Evolutionary conservation across 441 rosid species (phyloP).

Genomic region (Syzygium malaccense): DNA sequence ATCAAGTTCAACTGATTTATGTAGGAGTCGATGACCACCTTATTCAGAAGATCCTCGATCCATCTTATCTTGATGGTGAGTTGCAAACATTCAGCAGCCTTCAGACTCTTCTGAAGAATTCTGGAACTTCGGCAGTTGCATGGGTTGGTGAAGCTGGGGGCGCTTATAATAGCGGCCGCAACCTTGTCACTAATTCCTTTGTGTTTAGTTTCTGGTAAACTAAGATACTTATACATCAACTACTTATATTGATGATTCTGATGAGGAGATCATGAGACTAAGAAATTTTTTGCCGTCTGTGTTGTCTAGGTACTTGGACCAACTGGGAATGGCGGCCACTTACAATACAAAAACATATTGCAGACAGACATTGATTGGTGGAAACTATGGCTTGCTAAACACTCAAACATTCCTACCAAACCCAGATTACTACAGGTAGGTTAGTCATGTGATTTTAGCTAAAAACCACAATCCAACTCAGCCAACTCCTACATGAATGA

Average conservation of each 20-base stretch:
- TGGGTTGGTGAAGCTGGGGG: neutral
- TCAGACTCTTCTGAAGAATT: neutral
- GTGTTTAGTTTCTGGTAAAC: conserved; percentile 1
- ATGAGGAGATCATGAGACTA: neutral
- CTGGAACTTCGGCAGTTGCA: neutral
- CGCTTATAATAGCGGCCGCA: neutral
- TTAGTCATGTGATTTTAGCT: neutral
- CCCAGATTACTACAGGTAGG: neutral
- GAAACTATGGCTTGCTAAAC: neutral
- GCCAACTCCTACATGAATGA: neutral
- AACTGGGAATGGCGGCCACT: neutral
- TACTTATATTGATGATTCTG: neutral
- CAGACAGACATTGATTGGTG: neutral
- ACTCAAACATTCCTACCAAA: neutral
- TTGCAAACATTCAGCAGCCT: neutral
- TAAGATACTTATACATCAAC: neutral
- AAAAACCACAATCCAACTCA: neutral
- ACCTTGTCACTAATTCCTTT: neutral
- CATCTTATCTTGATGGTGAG: neutral
- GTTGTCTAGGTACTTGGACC: neutral
- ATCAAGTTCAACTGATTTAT: neutral
- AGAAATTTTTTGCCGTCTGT: neutral
- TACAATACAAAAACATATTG: neutral
- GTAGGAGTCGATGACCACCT: neutral
- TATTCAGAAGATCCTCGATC: neutral